Evolutionary conservation across 139 green algal species (phyloP).

Genomic region (Zygnema circumcarinatum): DNA sequence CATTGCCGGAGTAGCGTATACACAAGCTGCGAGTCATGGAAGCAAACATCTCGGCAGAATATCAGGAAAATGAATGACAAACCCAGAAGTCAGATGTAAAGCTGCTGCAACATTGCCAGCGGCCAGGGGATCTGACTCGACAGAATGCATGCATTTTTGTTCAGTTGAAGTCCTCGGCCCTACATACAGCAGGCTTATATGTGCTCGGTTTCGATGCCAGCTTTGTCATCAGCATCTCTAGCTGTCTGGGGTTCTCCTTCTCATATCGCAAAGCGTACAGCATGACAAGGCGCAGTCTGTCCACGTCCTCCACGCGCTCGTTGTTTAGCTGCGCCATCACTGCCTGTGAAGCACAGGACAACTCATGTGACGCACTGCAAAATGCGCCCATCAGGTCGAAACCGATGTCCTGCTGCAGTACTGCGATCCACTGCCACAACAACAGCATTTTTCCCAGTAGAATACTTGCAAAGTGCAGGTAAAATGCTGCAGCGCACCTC

Average conservation of each 20-base stretch:
- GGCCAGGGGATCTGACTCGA: not conserved
- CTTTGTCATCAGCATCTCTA: constrained; percentile 56
- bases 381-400: too few species aligned
- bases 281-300: constrained; percentile 80
- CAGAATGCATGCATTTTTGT: constrained; percentile 7
- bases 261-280: constrained; percentile 91
- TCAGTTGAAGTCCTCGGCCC: not conserved
- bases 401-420: too few species aligned
- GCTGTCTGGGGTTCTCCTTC: constrained; percentile 67
- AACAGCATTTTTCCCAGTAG: too few species aligned
- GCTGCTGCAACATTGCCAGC: not conserved
- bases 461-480: too few species aligned
- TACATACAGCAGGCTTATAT: constrained; percentile 36
- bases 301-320: constrained; percentile 60
- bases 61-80: not conserved
- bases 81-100: not conserved
- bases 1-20: constrained; percentile 68
- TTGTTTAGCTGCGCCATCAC: constrained; percentile 29
- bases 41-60: constrained; percentile 10
- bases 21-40: constrained; percentile 53
- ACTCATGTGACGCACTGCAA: too few species aligned
- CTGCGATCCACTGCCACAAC: too few species aligned
- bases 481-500: too few species aligned
- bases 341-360: not conserved
- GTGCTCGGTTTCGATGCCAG: constrained; percentile 34